Base-by-base conservation (phyloP, 2,329 filamentous ascomycete genomes). In the Aspergillus sp. region DNA sequence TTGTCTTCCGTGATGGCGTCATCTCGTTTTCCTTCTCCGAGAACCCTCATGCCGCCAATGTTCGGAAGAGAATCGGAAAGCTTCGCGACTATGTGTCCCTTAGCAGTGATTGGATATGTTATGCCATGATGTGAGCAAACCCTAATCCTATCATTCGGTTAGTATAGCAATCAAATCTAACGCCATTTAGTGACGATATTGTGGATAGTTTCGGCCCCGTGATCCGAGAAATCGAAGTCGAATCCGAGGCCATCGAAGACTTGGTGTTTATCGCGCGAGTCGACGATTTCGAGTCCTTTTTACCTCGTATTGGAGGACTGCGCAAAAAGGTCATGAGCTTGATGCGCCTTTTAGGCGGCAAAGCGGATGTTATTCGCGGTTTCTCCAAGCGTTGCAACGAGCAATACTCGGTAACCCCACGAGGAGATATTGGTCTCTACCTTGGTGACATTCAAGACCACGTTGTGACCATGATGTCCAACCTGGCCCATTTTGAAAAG, bases 371-470 rank as follows among this genome's bases (percentile, higher is more conserved):
- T 45, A 89, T 98, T 58, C 90, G 88, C 56, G 90, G 91, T 28
- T 98, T 98, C 62, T 94, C 93, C 41, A 98, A 98, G 74, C 88
- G 94, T 40, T 98, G 93, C 79, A 98, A 97, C 65, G 91, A 96
- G 62, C 89, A 95, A 52, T 97, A 95, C 74, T 86, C 88, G 53
- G 87, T 97, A 41, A 95, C 93, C 1, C 93, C 93, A 6, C 87
- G 90, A 38, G 93, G 93, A 72, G 93, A 98, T 62, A 95, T 98
- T 53, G 93, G 90, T 19, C 81, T 98, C 59, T 98, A 98, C 63
- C 79, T 98, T 31, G 89, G 89, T 60, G 93, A 98, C 70, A 96
- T 98, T 52, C 93, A 98, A 68, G 93, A 98, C 70, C 93, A 98
- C 78, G 91, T 98, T 42, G 89, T 98, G 47, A 98, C 93, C 37